Evolutionary conservation across 345 rosid species (phyloP), one percentile per base, ranked within the genome.

Genomic region (Citrus sp.): DNA sequence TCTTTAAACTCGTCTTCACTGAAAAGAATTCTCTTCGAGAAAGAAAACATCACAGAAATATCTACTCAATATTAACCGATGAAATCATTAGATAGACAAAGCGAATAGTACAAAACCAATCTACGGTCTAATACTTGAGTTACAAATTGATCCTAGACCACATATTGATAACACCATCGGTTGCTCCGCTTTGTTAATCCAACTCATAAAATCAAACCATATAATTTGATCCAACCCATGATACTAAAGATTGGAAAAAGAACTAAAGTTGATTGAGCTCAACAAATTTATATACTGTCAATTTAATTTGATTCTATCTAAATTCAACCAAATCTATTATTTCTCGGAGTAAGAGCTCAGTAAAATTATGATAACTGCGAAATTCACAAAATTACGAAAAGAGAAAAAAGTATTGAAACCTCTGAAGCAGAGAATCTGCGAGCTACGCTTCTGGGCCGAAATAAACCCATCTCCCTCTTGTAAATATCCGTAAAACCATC

Each of bases 351-450:
- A 64, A 64, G 22, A 32, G 40, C 59, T 28, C 55, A 34, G 35
- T 54, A 30, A 22, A 2, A 71, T 51, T 2, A 27, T 19, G 42
- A 22, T 55, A 32, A 72, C 27, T 22, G 5, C 12, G 49, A n/a
- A 73, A 51, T 18, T 59, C 28, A 34, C 51, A 37, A 51, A 37
- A 13, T 30, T 7, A 9, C 59, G 18, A 54, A 71, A 14, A 5
- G 21, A 73, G 16, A 2, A 35, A 65, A 79, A 25, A 38, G 25
- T 21, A 67, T 28, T 22, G 25, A 24, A 80, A 82, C 87, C 89
- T 84, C 81, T 25, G 85, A 84, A 75, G 85, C 82, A 72, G 87
- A 84, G 77, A 84, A 78, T 40, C 80, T 73, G 40, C 79, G 79
- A 78, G 82, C 34, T 58, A 64, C 74, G 49, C 21, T 65, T 60